A percentile compares a stretch with the other conserved stretches of the same genome.
These are phyloP conservation scores for Agaricus subrufescens DNA, from an alignment of 768 basidiomycete genomes.

Conservation along the genomic window DNA sequence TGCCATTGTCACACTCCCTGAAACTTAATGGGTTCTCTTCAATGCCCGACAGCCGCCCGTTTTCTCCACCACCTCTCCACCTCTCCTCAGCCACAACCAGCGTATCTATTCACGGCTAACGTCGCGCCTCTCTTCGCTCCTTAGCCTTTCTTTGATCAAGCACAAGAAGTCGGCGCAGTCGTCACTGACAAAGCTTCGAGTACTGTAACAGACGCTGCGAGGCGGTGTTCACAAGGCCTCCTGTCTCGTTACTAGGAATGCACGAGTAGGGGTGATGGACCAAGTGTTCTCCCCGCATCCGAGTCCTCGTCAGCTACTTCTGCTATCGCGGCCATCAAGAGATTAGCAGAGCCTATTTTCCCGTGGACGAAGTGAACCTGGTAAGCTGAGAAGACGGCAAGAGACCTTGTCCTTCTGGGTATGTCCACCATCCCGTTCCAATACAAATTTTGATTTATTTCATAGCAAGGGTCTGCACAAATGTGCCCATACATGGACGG, in stretches of 20 bases:
- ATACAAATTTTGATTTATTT: slow-evolving; percentile 4
- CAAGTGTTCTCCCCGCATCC: slow-evolving; percentile 56
- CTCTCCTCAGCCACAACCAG: slow-evolving; percentile 27
- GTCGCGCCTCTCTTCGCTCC: slow-evolving; percentile 63
- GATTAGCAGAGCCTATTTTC: slow-evolving; percentile 82
- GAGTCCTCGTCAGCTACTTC: slow-evolving; percentile 55
- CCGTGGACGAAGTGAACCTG: slow-evolving; percentile 65
- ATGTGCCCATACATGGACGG: slow-evolving; percentile 76
- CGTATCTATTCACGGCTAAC: slow-evolving; percentile 54
- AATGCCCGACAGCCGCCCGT: slow-evolving; percentile 68
- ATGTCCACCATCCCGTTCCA: slow-evolving; percentile 19
- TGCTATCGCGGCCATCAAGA: slow-evolving; percentile 33
- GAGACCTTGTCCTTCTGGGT: slow-evolving; percentile 73
- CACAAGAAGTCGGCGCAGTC: slow-evolving; percentile 38
- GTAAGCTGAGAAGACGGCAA: slow-evolving; percentile 47
- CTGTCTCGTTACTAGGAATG: slow-evolving; percentile 77
- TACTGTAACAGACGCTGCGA: slow-evolving; percentile 46
- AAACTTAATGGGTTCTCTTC: slow-evolving; percentile 78
- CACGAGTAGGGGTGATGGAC: slow-evolving; percentile 42
- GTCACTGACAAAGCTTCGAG: slow-evolving; percentile 25
- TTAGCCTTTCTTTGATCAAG: slow-evolving; percentile 70
- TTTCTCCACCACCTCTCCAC: slow-evolving; percentile 19
- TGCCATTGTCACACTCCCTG: slow-evolving; percentile 52
- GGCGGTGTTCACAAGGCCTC: slow-evolving; percentile 44
- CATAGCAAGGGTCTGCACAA: slow-evolving; percentile 82